Base-by-base conservation (phyloP, 2,329 filamentous ascomycete genomes). In the Lachnum nothofagi region DNA sequence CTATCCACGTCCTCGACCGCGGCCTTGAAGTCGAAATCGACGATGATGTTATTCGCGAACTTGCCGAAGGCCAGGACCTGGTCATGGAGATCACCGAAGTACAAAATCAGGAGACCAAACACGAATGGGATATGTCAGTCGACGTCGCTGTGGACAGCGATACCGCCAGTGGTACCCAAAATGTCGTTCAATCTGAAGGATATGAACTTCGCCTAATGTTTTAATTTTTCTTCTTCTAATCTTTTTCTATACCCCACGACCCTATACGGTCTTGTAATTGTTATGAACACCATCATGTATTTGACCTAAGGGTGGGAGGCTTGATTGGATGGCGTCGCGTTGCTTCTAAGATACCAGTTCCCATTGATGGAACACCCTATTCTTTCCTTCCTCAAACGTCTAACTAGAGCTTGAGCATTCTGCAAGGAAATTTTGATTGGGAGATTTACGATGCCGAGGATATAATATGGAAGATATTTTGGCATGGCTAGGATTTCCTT, bases 41-140 rank as follows among this genome's bases (percentile, higher is more conserved):
- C 62, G 90, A 97, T 62, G 90, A 96, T 54, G 84, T 94, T 41
- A 80, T 97, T 25, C 79, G 79, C 38, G 86, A 91, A 66, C 74
- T 97, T 44, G 79, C 82, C 1, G 93, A 98, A 70, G 91, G 90
- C 25, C 89, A 97, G 67, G 91, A 95, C 63, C 93, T 97, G 85
- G 79, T 84, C 50, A 76, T 87, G 49, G 84, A 93, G 58, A 74
- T 87, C 35, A 60, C 66, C 24, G 56, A 59, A 27, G 34, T 62
- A 31, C 55, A 55, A 12, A 55, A 60, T 34, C 58, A 59, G 6
- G 68, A 71, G 24, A 59, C 71, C 33, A 82, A 82, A 61, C 67
- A 72, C 29, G 79, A 83, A 56, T 83, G 79, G 79, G 79, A 82
- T 46, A 82, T 83, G 78, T 70, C 73, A 2, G 64, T 82, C 23